A percentile compares a stretch with the other conserved stretches of the same genome.
These are phyloP conservation scores for Monotropa hypopitys DNA, from an alignment of 179 eudicot genomes.

Conservation along the genomic window DNA sequence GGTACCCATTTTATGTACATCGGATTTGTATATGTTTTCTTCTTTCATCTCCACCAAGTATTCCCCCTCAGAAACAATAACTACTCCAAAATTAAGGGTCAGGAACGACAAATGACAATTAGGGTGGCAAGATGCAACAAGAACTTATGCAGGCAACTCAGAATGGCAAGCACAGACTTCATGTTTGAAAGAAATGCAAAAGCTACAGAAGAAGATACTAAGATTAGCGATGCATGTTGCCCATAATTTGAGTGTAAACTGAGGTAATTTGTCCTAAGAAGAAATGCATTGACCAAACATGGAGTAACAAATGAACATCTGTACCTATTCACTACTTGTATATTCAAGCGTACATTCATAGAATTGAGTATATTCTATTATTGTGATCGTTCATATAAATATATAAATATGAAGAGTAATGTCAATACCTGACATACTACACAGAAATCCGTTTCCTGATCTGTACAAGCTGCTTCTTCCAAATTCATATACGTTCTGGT, in stretches of 20 bases:
- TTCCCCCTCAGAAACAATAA: not conserved
- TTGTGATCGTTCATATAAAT: not conserved
- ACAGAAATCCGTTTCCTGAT: conserved; percentile 55
- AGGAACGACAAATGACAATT: not conserved
- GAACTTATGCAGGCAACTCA: not conserved
- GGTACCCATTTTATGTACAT: no score
- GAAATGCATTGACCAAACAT: not conserved
- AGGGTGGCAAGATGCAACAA: not conserved
- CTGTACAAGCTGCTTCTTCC: conserved; percentile 33
- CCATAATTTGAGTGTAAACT: not conserved
- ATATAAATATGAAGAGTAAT: not conserved
- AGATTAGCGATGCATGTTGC: not conserved
- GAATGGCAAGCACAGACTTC: conserved; percentile 1
- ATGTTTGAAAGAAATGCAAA: not conserved
- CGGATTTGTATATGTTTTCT: not conserved
- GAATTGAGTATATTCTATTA: not conserved
- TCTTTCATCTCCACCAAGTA: not conserved
- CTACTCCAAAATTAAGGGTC: not conserved
- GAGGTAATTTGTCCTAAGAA: not conserved
- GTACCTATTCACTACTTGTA: not conserved
- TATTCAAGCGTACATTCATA: not conserved
- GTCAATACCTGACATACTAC: conserved; percentile 71
- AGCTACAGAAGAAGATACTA: not conserved
- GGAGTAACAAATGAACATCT: not conserved
- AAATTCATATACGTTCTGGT: conserved; percentile 36